These are phyloP conservation scores for Yarrowia osloensis DNA, from an alignment of 805 yeast species.

Conservation along the genomic window DNA sequence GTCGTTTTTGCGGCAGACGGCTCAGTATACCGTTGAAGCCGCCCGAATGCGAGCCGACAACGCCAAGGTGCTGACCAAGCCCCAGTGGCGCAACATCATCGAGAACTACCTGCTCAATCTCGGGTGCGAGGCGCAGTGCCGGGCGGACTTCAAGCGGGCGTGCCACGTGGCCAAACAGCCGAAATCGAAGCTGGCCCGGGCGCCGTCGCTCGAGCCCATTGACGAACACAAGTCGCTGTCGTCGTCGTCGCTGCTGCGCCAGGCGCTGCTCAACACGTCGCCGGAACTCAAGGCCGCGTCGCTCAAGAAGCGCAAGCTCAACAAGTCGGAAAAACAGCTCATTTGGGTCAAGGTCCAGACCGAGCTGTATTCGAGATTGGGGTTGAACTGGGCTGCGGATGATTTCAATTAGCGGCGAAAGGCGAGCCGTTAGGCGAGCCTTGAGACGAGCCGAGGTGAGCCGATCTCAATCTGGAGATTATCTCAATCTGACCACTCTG, in stretches of 20 bases:
- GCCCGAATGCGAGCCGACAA: slow-evolving; percentile 43
- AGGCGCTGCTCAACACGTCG: slow-evolving; percentile 43
- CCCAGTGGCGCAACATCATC: slow-evolving; percentile 73
- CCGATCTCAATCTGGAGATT: no score
- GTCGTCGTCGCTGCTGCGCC: slow-evolving; percentile 40
- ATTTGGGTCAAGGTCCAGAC: slow-evolving; percentile 69
- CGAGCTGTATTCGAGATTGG: slow-evolving; percentile 58
- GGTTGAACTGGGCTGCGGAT: slow-evolving; percentile 56
- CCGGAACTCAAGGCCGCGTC: slow-evolving; percentile 36
- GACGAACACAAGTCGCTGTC: slow-evolving; percentile 30
- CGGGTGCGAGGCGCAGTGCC: slow-evolving; percentile 52
- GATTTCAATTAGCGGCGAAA: slow-evolving; percentile 34
- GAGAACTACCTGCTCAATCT: slow-evolving; percentile 55
- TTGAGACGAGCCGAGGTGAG: no score
- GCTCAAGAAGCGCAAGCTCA: slow-evolving; percentile 41
- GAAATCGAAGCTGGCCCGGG: slow-evolving; percentile 8
- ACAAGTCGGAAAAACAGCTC: slow-evolving; percentile 57
- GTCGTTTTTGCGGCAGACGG: slow-evolving; percentile 59
- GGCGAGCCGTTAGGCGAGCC: no score
- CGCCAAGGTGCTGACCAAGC: slow-evolving; percentile 46
- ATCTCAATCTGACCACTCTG: no score
- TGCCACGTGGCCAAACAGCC: slow-evolving; percentile 40
- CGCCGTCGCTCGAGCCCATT: slow-evolving; percentile 26
- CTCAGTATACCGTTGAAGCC: slow-evolving; percentile 59
- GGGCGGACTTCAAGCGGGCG: slow-evolving; percentile 59